phyloP scores from a whole-genome alignment of 2,329 filamentous ascomycete genomes.

The Paecilomyces formosus region DNA sequence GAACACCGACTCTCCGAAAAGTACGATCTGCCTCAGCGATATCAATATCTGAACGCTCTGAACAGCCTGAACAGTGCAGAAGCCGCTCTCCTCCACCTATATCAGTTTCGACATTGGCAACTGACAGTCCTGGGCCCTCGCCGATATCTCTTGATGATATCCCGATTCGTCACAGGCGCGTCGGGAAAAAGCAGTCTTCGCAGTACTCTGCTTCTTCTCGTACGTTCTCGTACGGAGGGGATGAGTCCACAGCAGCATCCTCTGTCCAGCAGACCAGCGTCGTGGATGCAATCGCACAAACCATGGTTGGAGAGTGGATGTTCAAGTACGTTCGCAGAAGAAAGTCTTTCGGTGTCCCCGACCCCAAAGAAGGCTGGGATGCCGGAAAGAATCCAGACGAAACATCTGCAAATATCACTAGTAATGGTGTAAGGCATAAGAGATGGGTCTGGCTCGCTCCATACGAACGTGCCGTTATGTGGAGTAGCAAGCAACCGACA shows the following conservation, averaged over 20 bases:
- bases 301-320: conserved; percentile 83
- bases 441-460: conserved; percentile 98
- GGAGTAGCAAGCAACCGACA: conserved; percentile 95
- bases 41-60: conserved; percentile 44
- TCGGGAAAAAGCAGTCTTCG: conserved; percentile 12
- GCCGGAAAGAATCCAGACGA: conserved; percentile 55
- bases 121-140: conserved; percentile 64
- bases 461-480: conserved; percentile 92
- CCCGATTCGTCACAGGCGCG: conserved; percentile 36
- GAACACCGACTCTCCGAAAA: conserved; percentile 64
- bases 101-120: conserved; percentile 59
- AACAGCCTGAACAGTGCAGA: conserved; percentile 37
- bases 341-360: conserved; percentile 76
- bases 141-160: conserved; percentile 68
- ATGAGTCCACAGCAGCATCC: conserved; percentile 47
- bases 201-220: conserved; percentile 18
- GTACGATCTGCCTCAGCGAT: conserved; percentile 75
- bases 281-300: conserved; percentile 93
- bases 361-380: conserved; percentile 39
- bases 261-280: conserved; percentile 66
- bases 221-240: conserved; percentile 24
- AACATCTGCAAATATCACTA: conserved; percentile 60
- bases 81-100: conserved; percentile 47
- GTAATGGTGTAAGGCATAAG: conserved; percentile 69
- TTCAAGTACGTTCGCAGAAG: conserved; percentile 48